Conservation (phyloP, 2,329 filamentous ascomycete species). For the Colletotrichum graminicola region DNA sequence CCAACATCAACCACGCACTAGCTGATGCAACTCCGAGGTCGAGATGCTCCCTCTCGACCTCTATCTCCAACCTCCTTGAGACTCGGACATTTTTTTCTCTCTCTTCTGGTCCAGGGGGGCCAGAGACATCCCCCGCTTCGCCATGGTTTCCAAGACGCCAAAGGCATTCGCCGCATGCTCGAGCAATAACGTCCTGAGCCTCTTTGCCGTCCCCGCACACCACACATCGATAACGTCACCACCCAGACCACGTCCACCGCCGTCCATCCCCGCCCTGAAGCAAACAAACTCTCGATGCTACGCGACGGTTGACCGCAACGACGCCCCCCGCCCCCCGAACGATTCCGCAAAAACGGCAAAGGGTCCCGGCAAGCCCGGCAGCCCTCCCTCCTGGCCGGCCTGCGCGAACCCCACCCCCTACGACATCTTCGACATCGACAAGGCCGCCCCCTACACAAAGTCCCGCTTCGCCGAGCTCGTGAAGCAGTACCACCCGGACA, state of each 20-base stretch:
- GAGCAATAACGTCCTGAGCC: slow-evolving; percentile 39
- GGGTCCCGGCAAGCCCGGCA: not conserved
- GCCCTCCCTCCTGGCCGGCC: slow-evolving; percentile 60
- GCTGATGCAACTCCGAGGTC: slow-evolving; percentile 2
- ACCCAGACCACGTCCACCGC: slow-evolving; percentile 20
- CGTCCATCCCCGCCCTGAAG: not conserved
- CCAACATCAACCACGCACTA: slow-evolving; percentile 6
- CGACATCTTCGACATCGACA: slow-evolving; percentile 78
- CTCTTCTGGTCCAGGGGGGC: not conserved
- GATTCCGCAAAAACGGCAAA: not conserved
- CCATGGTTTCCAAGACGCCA: slow-evolving; percentile 30
- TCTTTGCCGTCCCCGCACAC: slow-evolving; percentile 41
- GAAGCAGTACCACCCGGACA: slow-evolving; percentile 96
- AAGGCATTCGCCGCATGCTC: slow-evolving; percentile 34
- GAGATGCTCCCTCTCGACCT: slow-evolving; percentile 18
- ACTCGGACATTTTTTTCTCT: not conserved
- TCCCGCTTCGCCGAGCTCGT: slow-evolving; percentile 88
- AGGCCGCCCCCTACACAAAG: slow-evolving; percentile 80
- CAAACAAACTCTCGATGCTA: slow-evolving; percentile 26
- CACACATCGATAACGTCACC: slow-evolving; percentile 45
- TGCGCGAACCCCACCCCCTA: slow-evolving; percentile 80
- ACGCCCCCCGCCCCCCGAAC: not conserved
- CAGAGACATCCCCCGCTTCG: not conserved
- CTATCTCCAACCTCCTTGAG: slow-evolving; percentile 29
- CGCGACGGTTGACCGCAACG: slow-evolving; percentile 9